Evolutionary conservation across 2,329 filamentous ascomycete genomes (phyloP).

Genomic region (Colletotrichum lupini): DNA sequence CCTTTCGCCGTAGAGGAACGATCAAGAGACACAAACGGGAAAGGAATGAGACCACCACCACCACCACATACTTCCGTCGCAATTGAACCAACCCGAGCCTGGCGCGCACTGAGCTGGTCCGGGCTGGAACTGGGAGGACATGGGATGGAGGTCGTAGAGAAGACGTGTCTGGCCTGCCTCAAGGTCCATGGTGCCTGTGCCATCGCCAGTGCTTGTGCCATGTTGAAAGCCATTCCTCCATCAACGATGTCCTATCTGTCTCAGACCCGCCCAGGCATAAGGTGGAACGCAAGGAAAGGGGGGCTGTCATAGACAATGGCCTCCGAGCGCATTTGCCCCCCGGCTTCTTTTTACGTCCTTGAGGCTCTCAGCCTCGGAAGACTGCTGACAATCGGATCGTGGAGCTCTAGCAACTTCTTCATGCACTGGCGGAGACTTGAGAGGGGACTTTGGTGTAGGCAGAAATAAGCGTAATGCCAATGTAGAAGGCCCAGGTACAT

Average conservation of each 20-base stretch:
- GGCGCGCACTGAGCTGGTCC: conserved; percentile 17
- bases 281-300: conserved; percentile 20
- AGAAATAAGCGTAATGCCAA: not conserved
- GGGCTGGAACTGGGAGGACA: conserved; percentile 7
- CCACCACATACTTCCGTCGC: not conserved
- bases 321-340: conserved; percentile 15
- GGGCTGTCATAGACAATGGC: conserved; percentile 11
- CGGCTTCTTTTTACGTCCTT: not conserved
- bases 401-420: not conserved
- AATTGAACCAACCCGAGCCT: conserved; percentile 5
- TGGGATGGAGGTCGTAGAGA: not conserved
- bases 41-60: not conserved
- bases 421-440: not conserved
- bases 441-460: not conserved
- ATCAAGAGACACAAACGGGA: not conserved
- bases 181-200: not conserved
- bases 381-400: not conserved
- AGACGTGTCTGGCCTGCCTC: not conserved
- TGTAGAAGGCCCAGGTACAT: not conserved
- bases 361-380: not conserved
- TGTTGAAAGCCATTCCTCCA: not conserved
- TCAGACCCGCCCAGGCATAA: conserved; percentile 22
- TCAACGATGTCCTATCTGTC: conserved; percentile 14
- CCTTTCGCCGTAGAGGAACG: not conserved
- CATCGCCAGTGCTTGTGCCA: not conserved